Conservation (phyloP, 1,139 yeast species). For the Hyphopichia khmerensis region DNA sequence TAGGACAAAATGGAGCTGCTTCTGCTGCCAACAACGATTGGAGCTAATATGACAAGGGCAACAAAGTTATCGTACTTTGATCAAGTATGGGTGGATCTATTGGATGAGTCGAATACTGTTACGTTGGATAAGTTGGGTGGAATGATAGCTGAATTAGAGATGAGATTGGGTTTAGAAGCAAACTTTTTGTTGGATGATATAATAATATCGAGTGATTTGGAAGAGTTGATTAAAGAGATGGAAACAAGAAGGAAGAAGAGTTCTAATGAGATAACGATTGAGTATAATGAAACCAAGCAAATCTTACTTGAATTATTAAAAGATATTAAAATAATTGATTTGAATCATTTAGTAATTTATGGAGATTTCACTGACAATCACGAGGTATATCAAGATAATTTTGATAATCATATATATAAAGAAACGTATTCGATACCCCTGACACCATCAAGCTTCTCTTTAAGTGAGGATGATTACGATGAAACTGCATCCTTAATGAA, state of each 20-base stretch:
- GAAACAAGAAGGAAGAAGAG: not conserved
- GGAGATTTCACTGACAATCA: slow-evolving; percentile 1
- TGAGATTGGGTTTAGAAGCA: not conserved
- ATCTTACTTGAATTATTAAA: not conserved
- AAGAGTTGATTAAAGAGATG: not conserved
- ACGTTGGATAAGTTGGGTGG: not conserved
- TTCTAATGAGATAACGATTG: not conserved
- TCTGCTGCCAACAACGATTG: too few species aligned
- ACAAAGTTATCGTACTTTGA: not conserved
- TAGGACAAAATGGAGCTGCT: too few species aligned
- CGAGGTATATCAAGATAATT: not conserved
- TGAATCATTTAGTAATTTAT: not conserved
- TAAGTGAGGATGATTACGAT: not conserved
- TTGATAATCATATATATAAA: not conserved
- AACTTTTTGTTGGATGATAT: not conserved
- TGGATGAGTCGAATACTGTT: not conserved
- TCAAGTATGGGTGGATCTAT: not conserved
- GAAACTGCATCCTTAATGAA: slow-evolving; percentile 4
- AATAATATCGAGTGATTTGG: not conserved
- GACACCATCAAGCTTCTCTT: not conserved
- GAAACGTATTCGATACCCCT: not conserved
- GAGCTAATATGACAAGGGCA: too few species aligned
- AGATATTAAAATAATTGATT: slow-evolving; percentile 2
- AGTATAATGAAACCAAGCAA: not conserved
- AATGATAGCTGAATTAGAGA: not conserved